Conservation (phyloP, 192 early-diverging fungal genomes). For the Umbelopsis sp. region DNA sequence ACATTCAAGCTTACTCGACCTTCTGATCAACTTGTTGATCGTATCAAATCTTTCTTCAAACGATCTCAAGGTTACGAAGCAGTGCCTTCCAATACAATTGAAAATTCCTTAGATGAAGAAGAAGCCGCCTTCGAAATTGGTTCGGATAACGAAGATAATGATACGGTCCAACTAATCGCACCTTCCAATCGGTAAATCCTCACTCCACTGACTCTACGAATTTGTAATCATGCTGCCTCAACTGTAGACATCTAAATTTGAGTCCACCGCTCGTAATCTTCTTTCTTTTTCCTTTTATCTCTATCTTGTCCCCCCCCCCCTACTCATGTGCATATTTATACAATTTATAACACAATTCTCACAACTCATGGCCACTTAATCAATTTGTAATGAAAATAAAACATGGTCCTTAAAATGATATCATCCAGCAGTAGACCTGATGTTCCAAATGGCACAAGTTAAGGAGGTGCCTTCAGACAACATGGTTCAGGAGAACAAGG, state of each 20-base stretch:
- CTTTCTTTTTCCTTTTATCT: background rate
- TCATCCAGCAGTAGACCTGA: no score
- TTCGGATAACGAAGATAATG: background rate
- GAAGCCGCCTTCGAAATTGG: background rate
- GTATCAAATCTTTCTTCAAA: constrained; percentile 1
- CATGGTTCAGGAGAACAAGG: no score
- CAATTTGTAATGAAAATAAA: background rate
- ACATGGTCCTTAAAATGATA: no score
- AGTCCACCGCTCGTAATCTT: background rate
- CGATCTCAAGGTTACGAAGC: constrained; percentile 2
- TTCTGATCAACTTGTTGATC: background rate
- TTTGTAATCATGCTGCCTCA: background rate
- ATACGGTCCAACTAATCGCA: background rate
- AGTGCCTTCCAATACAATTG: background rate
- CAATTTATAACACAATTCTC: background rate
- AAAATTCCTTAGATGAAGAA: background rate
- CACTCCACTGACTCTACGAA: background rate
- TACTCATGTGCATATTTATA: constrained; percentile 14
- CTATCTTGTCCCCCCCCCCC: background rate
- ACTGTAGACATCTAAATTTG: background rate
- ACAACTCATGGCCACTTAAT: background rate
- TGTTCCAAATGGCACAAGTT: no score
- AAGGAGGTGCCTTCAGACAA: no score
- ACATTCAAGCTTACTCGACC: background rate
- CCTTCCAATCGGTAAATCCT: background rate